Percentiles rank a stretch among this genome's conserved stretches.
Evolutionary conservation across 176 grass and related monocot species (phyloP).

Genomic region (Musa itinerans): DNA sequence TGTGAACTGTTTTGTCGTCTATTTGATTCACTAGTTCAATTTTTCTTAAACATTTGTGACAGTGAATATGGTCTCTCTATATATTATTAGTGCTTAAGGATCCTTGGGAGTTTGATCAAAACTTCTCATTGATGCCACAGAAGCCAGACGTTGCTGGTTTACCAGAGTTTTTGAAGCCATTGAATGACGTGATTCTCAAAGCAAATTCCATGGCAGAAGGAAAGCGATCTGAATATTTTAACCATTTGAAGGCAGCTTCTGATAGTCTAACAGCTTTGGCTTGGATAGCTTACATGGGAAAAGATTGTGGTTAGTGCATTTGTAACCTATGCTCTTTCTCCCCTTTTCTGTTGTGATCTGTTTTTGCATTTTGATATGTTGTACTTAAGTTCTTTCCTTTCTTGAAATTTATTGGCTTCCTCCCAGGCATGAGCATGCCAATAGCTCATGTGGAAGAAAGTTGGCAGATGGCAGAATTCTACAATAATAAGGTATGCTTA

Average conservation of each 20-base stretch:
- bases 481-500: slow-evolving; percentile 84
- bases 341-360: background rate
- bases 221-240: slow-evolving; percentile 87
- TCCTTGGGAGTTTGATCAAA: slow-evolving; percentile 17
- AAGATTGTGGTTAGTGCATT: slow-evolving; percentile 71
- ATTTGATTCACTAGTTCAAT: too few species aligned
- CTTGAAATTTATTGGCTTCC: background rate
- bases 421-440: slow-evolving; percentile 85
- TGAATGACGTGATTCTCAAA: slow-evolving; percentile 56
- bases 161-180: slow-evolving; percentile 66
- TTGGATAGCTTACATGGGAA: slow-evolving; percentile 88
- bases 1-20: too few species aligned
- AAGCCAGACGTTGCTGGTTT: slow-evolving; percentile 68
- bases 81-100: background rate
- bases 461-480: slow-evolving; percentile 99
- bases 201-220: slow-evolving; percentile 68
- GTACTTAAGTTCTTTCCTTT: background rate
- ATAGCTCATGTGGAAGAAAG: slow-evolving; percentile 91
- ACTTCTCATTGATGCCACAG: slow-evolving; percentile 29
- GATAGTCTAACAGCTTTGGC: slow-evolving; percentile 84
- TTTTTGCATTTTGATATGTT: slow-evolving; percentile 3
- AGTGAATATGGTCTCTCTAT: background rate
- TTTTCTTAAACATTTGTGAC: too few species aligned
- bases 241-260: slow-evolving; percentile 76
- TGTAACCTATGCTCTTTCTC: background rate